Evolutionary conservation across 352 stramenopile species (phyloP).

Genomic region (Globisporangium echinulatum): DNA sequence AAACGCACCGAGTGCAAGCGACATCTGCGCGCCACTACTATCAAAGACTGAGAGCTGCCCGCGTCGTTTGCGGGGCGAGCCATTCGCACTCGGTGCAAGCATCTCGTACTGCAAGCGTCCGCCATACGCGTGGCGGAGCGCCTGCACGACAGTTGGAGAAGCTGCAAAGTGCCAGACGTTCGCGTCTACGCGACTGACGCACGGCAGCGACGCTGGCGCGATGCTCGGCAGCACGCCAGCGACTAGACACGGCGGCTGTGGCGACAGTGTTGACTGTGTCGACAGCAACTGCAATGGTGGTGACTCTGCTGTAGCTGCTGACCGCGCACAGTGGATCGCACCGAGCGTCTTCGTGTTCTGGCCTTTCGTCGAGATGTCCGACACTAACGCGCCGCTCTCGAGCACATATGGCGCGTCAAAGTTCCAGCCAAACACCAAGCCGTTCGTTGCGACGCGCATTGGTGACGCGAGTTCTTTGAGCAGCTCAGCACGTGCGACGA

Average conservation of each 20-base stretch:
- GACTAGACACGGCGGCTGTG: slow-evolving; percentile 19
- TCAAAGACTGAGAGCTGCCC: slow-evolving; percentile 51
- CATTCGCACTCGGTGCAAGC: slow-evolving; percentile 62
- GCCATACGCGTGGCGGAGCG: slow-evolving; percentile 41
- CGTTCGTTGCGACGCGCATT: slow-evolving; percentile 40
- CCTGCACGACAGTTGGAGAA: slow-evolving; percentile 17
- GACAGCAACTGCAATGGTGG: neutral
- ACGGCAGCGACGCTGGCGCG: slow-evolving; percentile 36
- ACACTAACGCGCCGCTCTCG: slow-evolving; percentile 20
- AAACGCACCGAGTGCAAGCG: slow-evolving; percentile 45
- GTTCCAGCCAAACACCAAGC: slow-evolving; percentile 57
- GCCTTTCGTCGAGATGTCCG: slow-evolving; percentile 41
- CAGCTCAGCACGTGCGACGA: slow-evolving; percentile 38
- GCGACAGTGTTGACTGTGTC: neutral
- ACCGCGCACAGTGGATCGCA: slow-evolving; percentile 21
- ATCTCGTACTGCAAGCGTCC: slow-evolving; percentile 66
- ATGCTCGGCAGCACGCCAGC: slow-evolving; percentile 32
- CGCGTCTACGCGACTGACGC: slow-evolving; percentile 43
- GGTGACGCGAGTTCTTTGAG: slow-evolving; percentile 52
- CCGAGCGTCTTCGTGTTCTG: slow-evolving; percentile 38
- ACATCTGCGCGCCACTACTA: slow-evolving; percentile 23
- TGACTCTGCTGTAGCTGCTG: neutral
- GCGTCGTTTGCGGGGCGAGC: slow-evolving; percentile 36
- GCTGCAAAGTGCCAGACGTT: slow-evolving; percentile 71
- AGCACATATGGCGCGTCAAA: slow-evolving; percentile 35